Evolutionary conservation across 306 rosid genomes (phyloP), one percentile per base, ranked within the genome.

Genomic region (Vigna reflexopilosa): DNA sequence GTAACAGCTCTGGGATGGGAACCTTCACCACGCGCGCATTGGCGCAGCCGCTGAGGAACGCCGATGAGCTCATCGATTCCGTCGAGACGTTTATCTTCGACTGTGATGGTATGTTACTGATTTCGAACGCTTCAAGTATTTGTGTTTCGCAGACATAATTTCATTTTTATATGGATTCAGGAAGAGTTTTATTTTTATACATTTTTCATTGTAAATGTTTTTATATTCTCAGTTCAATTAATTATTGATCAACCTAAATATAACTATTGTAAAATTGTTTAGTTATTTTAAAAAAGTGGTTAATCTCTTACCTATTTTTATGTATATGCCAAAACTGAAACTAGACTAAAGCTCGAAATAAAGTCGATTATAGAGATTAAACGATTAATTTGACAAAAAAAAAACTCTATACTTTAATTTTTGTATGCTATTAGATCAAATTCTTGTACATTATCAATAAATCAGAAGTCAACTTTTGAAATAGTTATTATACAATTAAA

Each of bases 81-180:
- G 99, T 96, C 7, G 89, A 93, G 86, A 96, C 99, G 0, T 96
- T 96, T 82, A 91, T 96, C 82, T 96, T 93, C 77, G 99, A 96
- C 36, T 96, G 98, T 72, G 99, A 96, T 40, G 99, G 99, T 93
- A 63, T 72, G 78, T 79, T 20, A 52, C n/a, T 2, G 2, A 4
- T 14, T 59, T 24, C 24, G 11, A 40, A 40, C 12, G 3, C 12
- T 40, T 40, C 12, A 9, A 7, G 10, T 38, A 5, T 36, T 36
- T 36, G 40, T 36, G 5, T 36, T 36, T 36, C 6, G 7, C 38
- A 14, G 1, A 7, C 48, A 45, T 22, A 10, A 13, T 19, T 34
- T 54, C 20, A 5, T 32, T 75, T 32, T 75, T 26, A 1, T 12
- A 28, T 24, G 36, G 42, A 34, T 76, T 75, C 15, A 14, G 42